phyloP scores from a whole-genome alignment of 108 stramenopile genomes.

The Pseudonitzschia multistriata region DNA sequence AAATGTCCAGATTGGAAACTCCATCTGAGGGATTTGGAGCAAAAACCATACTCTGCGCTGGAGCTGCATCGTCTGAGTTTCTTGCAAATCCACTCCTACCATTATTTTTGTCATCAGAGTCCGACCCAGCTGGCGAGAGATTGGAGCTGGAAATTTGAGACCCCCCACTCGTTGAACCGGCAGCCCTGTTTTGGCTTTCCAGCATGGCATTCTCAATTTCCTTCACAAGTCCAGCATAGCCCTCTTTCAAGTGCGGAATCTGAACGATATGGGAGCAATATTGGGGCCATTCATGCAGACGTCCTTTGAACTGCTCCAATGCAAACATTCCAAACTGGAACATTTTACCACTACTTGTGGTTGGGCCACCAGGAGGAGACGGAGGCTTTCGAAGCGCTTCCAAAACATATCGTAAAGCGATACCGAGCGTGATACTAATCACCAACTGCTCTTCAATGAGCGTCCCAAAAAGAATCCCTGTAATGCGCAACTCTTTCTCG shows the following conservation, averaged over 20 bases:
- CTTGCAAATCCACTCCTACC: neutral
- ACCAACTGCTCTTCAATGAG: constrained; percentile 98
- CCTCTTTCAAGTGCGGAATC: constrained; percentile 91
- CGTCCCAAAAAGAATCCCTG: constrained; percentile 95
- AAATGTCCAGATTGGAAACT: constrained; percentile 6
- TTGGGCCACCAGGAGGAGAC: constrained; percentile 48
- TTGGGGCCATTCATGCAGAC: constrained; percentile 52
- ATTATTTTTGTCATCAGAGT: neutral
- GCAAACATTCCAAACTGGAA: constrained; percentile 99
- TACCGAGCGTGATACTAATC: constrained; percentile 96
- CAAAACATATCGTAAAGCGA: constrained; percentile 96
- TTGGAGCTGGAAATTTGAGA: neutral
- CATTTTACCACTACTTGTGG: constrained; percentile 88
- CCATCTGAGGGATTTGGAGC: neutral
- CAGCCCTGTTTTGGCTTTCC: constrained; percentile 48
- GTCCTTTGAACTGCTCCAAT: constrained; percentile 91
- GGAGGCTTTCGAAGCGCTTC: constrained; percentile 96
- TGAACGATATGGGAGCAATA: constrained; percentile 97
- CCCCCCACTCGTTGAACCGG: constrained; percentile 16
- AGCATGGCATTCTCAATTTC: constrained; percentile 86
- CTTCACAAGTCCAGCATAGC: constrained; percentile 82
- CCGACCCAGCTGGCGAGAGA: constrained; percentile 6
- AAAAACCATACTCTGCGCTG: neutral
- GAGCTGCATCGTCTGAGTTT: neutral
- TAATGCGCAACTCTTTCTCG: constrained; percentile 98